phyloP scores from a whole-genome alignment of 2,329 filamentous ascomycete species.

The Microsporum canis region DNA sequence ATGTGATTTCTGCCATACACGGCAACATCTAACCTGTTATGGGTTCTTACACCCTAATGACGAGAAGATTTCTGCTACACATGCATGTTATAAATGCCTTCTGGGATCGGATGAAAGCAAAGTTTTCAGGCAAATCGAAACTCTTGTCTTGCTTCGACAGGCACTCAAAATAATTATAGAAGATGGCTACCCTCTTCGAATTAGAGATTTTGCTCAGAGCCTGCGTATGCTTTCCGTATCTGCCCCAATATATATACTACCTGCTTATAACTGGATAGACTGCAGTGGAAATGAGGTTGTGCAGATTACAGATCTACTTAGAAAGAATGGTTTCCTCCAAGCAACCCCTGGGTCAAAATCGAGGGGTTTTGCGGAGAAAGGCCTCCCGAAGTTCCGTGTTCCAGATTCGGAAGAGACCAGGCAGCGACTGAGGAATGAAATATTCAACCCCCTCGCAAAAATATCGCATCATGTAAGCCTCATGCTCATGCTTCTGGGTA shows the following conservation, averaged over 20 bases:
- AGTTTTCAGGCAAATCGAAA: conserved; percentile 21
- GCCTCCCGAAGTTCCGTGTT: conserved; percentile 22
- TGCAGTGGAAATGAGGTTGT: conserved; percentile 22
- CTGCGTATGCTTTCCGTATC: conserved; percentile 19
- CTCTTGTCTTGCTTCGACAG: conserved; percentile 20
- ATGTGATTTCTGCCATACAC: conserved; percentile 35
- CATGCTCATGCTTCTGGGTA: neutral
- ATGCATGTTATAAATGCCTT: conserved; percentile 40
- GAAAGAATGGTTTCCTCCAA: conserved; percentile 19
- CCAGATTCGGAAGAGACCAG: conserved; percentile 15
- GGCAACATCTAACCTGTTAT: conserved; percentile 39
- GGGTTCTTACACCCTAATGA: conserved; percentile 32
- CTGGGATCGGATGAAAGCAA: conserved; percentile 22
- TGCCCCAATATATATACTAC: neutral
- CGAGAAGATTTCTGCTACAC: conserved; percentile 29
- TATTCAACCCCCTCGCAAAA: conserved; percentile 24
- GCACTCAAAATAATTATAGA: conserved; percentile 21
- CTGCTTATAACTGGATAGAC: conserved; percentile 18
- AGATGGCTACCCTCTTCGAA: conserved; percentile 22
- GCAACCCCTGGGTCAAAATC: conserved; percentile 23
- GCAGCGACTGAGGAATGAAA: conserved; percentile 19
- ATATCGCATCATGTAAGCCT: conserved; percentile 24
- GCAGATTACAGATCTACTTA: conserved; percentile 23
- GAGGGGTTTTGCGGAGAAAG: conserved; percentile 22
- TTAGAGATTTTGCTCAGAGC: conserved; percentile 21